Conservation (phyloP, 352 stramenopile species). For the Phytophthora foliorum region DNA sequence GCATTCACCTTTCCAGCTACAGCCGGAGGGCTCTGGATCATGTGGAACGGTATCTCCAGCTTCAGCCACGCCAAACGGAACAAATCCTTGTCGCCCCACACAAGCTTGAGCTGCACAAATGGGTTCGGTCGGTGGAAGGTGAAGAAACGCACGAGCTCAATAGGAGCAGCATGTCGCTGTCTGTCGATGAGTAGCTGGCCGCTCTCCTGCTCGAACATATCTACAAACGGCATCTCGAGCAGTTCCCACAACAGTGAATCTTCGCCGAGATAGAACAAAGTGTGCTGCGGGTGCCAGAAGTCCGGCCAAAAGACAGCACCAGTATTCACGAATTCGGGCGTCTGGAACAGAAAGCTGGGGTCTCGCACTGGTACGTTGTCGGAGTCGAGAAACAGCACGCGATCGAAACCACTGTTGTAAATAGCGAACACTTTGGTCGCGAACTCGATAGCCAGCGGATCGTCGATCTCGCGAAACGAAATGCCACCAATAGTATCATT, state of each 20-base stretch:
- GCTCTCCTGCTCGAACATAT: constrained; percentile 77
- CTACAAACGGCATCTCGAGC: constrained; percentile 49
- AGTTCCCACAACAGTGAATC: constrained; percentile 62
- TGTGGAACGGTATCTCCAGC: constrained; percentile 52
- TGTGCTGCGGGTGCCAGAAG: constrained; percentile 40
- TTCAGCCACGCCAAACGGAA: constrained; percentile 82
- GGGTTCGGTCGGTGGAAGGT: constrained; percentile 50
- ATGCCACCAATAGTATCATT: constrained; percentile 33
- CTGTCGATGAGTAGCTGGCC: constrained; percentile 58
- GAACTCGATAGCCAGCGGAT: constrained; percentile 45
- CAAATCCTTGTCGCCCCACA: constrained; percentile 36
- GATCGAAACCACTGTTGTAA: constrained; percentile 47
- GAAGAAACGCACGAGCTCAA: constrained; percentile 46
- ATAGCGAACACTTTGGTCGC: constrained; percentile 59
- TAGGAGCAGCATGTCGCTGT: constrained; percentile 25
- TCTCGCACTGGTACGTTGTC: constrained; percentile 52
- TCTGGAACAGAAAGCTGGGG: constrained; percentile 22
- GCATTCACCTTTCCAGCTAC: constrained; percentile 44
- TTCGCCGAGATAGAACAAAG: constrained; percentile 61
- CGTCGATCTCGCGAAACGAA: constrained; percentile 35
- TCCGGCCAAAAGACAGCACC: constrained; percentile 64
- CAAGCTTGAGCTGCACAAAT: constrained; percentile 62
- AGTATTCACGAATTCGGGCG: constrained; percentile 19
- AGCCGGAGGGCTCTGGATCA: constrained; percentile 54
- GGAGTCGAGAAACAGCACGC: constrained; percentile 60